Percentiles rank a stretch among this genome's conserved stretches.
These are phyloP conservation scores for Leccinum incarnatum DNA, from an alignment of 768 basidiomycete genomes.

Conservation along the genomic window DNA sequence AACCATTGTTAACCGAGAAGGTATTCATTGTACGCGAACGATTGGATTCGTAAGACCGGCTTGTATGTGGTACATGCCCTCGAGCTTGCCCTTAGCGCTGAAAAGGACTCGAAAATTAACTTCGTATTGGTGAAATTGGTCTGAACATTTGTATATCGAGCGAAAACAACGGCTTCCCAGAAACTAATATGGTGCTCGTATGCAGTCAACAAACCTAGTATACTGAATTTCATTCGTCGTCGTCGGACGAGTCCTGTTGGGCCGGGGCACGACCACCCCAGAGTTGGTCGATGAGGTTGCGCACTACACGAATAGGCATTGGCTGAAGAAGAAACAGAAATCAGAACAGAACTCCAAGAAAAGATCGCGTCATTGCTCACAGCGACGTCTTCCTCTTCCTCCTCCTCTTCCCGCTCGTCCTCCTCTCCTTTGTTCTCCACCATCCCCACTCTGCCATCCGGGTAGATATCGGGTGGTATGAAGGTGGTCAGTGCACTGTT, in stretches of 20 bases:
- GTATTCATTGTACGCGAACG: not conserved
- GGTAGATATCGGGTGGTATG: no score
- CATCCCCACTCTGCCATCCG: no score
- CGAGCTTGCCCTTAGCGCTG: not conserved
- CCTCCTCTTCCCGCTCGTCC: no score
- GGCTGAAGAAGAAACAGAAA: slow-evolving; percentile 38
- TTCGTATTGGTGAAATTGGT: no score
- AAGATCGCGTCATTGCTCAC: slow-evolving; percentile 34
- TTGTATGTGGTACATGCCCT: not conserved
- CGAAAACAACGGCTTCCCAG: not conserved
- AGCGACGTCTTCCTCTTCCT: slow-evolving; percentile 30
- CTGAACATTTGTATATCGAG: no score
- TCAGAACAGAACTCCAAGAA: not conserved
- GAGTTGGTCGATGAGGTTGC: slow-evolving; percentile 58
- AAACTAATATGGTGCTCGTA: not conserved
- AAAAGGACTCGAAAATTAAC: not conserved
- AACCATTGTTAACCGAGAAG: no score
- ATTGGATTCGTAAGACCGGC: not conserved
- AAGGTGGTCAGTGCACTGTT: no score
- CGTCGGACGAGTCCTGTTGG: slow-evolving; percentile 21
- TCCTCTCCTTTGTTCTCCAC: no score
- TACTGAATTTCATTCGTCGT: not conserved
- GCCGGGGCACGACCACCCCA: slow-evolving; percentile 33
- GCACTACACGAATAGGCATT: slow-evolving; percentile 54
- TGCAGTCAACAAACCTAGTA: not conserved